Evolutionary conservation across 2,329 filamentous ascomycete genomes (phyloP).

Genomic region (Fusarium sp.): DNA sequence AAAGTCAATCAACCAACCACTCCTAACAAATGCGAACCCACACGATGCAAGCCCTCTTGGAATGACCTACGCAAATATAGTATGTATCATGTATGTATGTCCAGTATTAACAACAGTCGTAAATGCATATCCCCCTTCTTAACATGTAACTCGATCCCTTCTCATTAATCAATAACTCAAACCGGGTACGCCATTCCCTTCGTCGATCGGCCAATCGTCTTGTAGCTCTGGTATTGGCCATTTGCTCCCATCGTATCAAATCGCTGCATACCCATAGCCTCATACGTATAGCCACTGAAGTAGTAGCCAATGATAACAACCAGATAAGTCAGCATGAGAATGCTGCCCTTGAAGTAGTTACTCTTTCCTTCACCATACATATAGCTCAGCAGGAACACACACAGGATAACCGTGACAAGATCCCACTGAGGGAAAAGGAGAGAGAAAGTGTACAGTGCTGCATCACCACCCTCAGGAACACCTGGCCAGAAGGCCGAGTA

Average conservation of each 20-base stretch:
- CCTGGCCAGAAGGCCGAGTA: conserved; percentile 83
- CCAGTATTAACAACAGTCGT: conserved; percentile 31
- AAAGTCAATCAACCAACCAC: conserved; percentile 13
- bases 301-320: conserved; percentile 95
- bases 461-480: conserved; percentile 55
- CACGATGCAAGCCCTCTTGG: conserved; percentile 20
- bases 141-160: not conserved
- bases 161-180: conserved; percentile 22
- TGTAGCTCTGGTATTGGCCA: conserved; percentile 65
- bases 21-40: conserved; percentile 20
- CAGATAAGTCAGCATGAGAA: conserved; percentile 90
- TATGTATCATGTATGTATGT: conserved; percentile 34
- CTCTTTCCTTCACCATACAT: conserved; percentile 99
- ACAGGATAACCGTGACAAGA: conserved; percentile 96
- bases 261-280: conserved; percentile 60
- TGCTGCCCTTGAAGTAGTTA: conserved; percentile 99
- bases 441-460: conserved; percentile 76
- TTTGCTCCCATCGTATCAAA: conserved; percentile 68
- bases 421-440: conserved; percentile 99
- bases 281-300: conserved; percentile 73
- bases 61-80: conserved; percentile 23
- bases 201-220: conserved; percentile 65
- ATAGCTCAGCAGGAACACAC: conserved; percentile 95
- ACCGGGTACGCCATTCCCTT: conserved; percentile 49
- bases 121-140: conserved; percentile 13